These are phyloP conservation scores for Didymella sp. DNA, from an alignment of 2,329 filamentous ascomycete genomes.

Conservation along the genomic window DNA sequence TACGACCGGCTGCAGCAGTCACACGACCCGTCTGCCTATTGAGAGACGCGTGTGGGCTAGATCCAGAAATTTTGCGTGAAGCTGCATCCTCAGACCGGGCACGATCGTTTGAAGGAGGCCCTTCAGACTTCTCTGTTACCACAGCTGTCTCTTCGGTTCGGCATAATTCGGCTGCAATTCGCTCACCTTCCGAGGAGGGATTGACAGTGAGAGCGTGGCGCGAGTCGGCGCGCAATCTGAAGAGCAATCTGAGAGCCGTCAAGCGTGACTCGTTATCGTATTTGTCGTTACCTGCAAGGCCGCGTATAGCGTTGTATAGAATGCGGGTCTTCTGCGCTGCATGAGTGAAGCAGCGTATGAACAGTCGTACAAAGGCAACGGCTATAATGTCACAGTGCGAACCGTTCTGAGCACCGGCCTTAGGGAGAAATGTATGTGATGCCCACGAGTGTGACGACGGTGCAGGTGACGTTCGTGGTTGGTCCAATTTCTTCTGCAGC, in stretches of 20 bases:
- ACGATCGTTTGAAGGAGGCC: slow-evolving; percentile 34
- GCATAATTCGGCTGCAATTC: slow-evolving; percentile 74
- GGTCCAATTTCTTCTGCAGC: slow-evolving; percentile 51
- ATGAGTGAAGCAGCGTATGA: slow-evolving; percentile 73
- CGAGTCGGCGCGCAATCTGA: slow-evolving; percentile 83
- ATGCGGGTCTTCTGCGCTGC: slow-evolving; percentile 69
- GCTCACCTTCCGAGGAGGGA: slow-evolving; percentile 72
- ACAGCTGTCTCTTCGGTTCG: slow-evolving; percentile 64
- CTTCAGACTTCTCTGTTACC: slow-evolving; percentile 54
- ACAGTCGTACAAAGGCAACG: slow-evolving; percentile 75
- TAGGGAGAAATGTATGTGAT: slow-evolving; percentile 25
- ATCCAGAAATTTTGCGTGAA: slow-evolving; percentile 40
- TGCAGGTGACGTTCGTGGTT: slow-evolving; percentile 27
- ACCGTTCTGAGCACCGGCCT: slow-evolving; percentile 25
- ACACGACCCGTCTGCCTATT: slow-evolving; percentile 39
- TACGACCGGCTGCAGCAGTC: slow-evolving; percentile 34
- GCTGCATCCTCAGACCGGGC: slow-evolving; percentile 36
- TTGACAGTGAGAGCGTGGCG: slow-evolving; percentile 77
- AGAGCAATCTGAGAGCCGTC: slow-evolving; percentile 60
- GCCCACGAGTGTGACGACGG: slow-evolving; percentile 26
- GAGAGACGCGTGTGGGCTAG: slow-evolving; percentile 44
- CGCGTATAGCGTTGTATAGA: slow-evolving; percentile 47
- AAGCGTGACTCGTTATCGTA: slow-evolving; percentile 49
- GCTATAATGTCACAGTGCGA: slow-evolving; percentile 75
- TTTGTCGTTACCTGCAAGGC: slow-evolving; percentile 41